phyloP scores from a whole-genome alignment of 352 stramenopile species.

The Phytophthora brassicae region DNA sequence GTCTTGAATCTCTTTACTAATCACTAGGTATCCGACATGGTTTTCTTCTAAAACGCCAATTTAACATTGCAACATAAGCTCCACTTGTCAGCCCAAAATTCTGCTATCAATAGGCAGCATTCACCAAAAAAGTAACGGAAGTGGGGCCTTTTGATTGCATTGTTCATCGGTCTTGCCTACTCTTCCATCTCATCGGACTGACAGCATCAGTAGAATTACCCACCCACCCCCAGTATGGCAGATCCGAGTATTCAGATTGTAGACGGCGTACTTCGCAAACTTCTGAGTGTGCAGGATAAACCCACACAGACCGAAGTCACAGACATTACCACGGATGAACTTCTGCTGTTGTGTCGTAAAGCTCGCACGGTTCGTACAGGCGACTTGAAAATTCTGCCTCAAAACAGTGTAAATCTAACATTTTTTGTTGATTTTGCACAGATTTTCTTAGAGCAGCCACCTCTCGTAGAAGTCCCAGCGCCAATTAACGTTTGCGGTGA shows the following conservation, averaged over 20 bases:
- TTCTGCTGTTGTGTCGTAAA: slow-evolving; percentile 78
- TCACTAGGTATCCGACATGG: too few species aligned
- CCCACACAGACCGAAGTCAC: slow-evolving; percentile 76
- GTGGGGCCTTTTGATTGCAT: slow-evolving; percentile 3
- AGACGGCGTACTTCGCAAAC: slow-evolving; percentile 74
- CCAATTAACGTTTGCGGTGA: slow-evolving; percentile 98
- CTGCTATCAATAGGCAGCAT: slow-evolving; percentile 7
- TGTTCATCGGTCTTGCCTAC: too few species aligned
- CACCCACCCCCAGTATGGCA: slow-evolving; percentile 14
- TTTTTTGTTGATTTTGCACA: slow-evolving; percentile 12
- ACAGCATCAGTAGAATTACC: slow-evolving; percentile 5
- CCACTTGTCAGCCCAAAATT: not conserved
- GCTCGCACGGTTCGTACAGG: slow-evolving; percentile 51
- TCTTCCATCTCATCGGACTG: too few species aligned
- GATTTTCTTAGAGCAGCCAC: slow-evolving; percentile 92
- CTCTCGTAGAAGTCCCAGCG: slow-evolving; percentile 93
- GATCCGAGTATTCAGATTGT: slow-evolving; percentile 60
- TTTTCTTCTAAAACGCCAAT: too few species aligned
- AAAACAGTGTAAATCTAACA: not conserved
- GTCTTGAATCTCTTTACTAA: too few species aligned
- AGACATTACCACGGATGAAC: slow-evolving; percentile 76
- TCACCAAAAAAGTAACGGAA: slow-evolving; percentile 8
- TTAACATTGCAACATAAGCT: too few species aligned
- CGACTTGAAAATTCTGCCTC: not conserved
- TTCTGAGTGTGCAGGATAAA: slow-evolving; percentile 76